A percentile compares a stretch with the other conserved stretches of the same genome.
phyloP scores from a whole-genome alignment of 345 rosid species.

The Euclidium syriacum region DNA sequence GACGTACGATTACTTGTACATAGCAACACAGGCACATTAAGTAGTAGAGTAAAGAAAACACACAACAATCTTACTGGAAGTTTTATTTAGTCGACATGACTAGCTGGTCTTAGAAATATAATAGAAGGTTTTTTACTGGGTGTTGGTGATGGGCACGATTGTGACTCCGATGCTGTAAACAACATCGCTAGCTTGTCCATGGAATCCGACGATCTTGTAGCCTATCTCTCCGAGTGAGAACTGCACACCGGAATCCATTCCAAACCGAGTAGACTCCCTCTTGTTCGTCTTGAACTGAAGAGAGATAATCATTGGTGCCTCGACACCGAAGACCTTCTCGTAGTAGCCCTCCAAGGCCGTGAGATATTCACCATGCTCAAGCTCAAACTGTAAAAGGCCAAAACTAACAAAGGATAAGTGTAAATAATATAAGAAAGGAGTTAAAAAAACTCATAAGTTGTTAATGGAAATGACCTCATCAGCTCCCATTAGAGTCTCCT shows the following conservation, averaged over 20 bases:
- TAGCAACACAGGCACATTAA: too few relatives aligned
- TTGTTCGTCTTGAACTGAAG: constrained; percentile 27
- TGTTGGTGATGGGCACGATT: constrained; percentile 12
- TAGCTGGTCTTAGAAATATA: background rate
- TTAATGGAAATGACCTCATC: background rate
- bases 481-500: constrained; percentile 1
- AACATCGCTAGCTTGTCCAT: constrained; percentile 28
- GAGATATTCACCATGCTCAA: constrained; percentile 27
- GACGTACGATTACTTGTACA: too few relatives aligned
- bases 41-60: too few relatives aligned
- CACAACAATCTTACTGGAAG: too few relatives aligned
- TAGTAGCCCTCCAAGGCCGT: constrained; percentile 13
- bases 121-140: background rate
- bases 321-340: constrained; percentile 10
- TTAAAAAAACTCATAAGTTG: background rate
- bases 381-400: constrained; percentile 14
- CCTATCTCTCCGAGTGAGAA: constrained; percentile 1
- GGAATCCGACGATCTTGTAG: constrained; percentile 23
- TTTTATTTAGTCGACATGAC: background rate
- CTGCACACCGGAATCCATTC: constrained; percentile 12
- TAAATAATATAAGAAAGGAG: background rate
- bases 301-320: background rate
- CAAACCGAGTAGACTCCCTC: constrained; percentile 15
- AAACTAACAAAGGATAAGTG: background rate
- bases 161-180: constrained; percentile 27